Percentiles rank a stretch among this genome's conserved stretches.
phyloP scores from a whole-genome alignment of 2,329 filamentous ascomycete species.

The Alternaria triticimaculans region DNA sequence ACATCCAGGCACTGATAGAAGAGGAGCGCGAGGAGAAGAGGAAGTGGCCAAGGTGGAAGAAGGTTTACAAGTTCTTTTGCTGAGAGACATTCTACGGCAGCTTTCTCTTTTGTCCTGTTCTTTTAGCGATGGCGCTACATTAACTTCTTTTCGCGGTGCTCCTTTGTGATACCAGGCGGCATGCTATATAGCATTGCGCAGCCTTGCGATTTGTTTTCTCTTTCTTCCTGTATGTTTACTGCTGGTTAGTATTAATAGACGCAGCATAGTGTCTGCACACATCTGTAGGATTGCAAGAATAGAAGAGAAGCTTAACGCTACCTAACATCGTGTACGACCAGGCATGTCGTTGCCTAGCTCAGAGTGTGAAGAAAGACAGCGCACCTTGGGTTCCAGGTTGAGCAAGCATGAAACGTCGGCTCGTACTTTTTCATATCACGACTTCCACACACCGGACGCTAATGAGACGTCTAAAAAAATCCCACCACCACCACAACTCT shows the following conservation, averaged over 20 bases:
- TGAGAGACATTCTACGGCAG: conserved; percentile 22
- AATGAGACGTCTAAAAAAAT: too few relatives aligned
- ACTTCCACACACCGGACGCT: too few relatives aligned
- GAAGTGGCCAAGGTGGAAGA: conserved; percentile 58
- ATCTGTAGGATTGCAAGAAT: neutral
- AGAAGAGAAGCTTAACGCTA: neutral
- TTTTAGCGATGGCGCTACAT: conserved; percentile 18
- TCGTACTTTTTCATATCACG: too few relatives aligned
- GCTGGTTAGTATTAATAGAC: conserved; percentile 2
- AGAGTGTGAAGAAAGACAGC: neutral
- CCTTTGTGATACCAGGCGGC: conserved; percentile 44
- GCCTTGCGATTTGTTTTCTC: conserved; percentile 23
- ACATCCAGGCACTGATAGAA: conserved; percentile 76
- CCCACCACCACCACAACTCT: too few relatives aligned
- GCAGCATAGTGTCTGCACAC: neutral
- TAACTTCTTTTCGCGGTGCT: conserved; percentile 19
- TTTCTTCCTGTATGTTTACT: conserved; percentile 11
- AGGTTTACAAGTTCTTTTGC: conserved; percentile 57
- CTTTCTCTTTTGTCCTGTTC: neutral
- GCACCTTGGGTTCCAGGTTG: neutral
- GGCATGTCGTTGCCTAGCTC: neutral
- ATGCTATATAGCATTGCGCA: conserved; percentile 33
- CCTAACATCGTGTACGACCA: neutral
- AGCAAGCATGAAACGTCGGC: neutral
- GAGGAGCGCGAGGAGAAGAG: conserved; percentile 79